These are phyloP conservation scores for Blastobotrys petasosporus DNA, from an alignment of 1,139 yeast species.

Conservation along the genomic window DNA sequence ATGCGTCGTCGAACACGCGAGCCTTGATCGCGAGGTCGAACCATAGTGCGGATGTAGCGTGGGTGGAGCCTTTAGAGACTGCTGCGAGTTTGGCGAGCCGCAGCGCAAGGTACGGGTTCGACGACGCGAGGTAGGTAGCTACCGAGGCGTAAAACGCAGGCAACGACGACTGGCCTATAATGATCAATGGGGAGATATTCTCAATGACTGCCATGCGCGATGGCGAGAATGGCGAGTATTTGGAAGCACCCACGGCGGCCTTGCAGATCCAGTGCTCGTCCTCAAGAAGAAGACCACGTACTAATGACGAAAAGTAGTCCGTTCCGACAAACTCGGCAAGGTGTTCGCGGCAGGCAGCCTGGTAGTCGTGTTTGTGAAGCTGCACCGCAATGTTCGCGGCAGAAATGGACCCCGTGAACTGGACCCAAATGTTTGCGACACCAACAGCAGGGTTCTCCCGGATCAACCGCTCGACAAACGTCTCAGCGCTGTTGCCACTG, in stretches of 20 bases:
- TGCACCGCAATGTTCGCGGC: slow-evolving; percentile 13
- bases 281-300: slow-evolving; percentile 21
- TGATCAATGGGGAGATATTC: neutral
- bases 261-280: slow-evolving; percentile 9
- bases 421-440: slow-evolving; percentile 10
- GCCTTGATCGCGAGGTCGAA: slow-evolving; percentile 24
- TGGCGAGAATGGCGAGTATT: neutral
- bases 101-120: slow-evolving; percentile 14
- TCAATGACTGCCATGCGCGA: neutral
- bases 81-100: slow-evolving; percentile 20
- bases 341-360: slow-evolving; percentile 6
- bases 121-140: slow-evolving; percentile 7
- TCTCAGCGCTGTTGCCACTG: neutral
- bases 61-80: slow-evolving; percentile 1
- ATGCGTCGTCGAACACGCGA: slow-evolving; percentile 28
- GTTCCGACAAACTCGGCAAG: slow-evolving; percentile 17
- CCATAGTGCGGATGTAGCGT: slow-evolving; percentile 5
- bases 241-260: slow-evolving; percentile 5
- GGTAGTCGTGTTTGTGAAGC: slow-evolving; percentile 5
- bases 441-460: slow-evolving; percentile 1
- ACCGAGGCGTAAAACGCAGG: slow-evolving; percentile 1
- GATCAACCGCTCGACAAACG: slow-evolving; percentile 11
- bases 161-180: neutral
- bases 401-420: slow-evolving; percentile 10
- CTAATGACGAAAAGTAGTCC: slow-evolving; percentile 21